phyloP scores from a whole-genome alignment of 768 basidiomycete species.

The Phlebiopsis flavidoalba region DNA sequence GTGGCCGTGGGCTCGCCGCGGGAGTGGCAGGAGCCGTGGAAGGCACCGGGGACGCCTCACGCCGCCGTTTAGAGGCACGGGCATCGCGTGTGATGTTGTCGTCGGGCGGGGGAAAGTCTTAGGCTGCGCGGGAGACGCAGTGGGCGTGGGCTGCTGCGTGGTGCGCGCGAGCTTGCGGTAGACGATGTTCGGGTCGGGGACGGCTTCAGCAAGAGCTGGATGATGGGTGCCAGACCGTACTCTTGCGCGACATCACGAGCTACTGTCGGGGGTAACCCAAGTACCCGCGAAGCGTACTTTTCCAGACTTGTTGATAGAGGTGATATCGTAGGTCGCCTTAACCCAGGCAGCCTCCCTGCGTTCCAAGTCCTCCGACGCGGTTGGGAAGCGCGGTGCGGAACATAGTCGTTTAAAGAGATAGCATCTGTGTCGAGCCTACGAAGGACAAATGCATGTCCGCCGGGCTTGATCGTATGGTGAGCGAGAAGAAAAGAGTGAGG shows the following conservation, averaged over 20 bases:
- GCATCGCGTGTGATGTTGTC: constrained; percentile 31
- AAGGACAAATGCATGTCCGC: constrained; percentile 89
- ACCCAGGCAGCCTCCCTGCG: constrained; percentile 80
- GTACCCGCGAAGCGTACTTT: constrained; percentile 82
- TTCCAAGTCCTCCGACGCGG: constrained; percentile 71
- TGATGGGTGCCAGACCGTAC: constrained; percentile 59
- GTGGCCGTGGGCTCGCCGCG: constrained; percentile 24
- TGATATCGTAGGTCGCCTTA: constrained; percentile 68
- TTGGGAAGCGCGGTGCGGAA: constrained; percentile 92
- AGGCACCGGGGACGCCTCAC: constrained; percentile 47
- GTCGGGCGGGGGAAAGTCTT: constrained; percentile 27
- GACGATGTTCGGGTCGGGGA: constrained; percentile 69
- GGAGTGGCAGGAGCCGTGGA: constrained; percentile 9
- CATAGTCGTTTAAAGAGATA: constrained; percentile 91
- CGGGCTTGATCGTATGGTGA: constrained; percentile 39
- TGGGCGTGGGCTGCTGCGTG: constrained; percentile 25
- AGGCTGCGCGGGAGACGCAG: constrained; percentile 27
- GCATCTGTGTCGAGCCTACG: constrained; percentile 92
- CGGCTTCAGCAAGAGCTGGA: constrained; percentile 62
- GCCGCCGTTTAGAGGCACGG: constrained; percentile 58
- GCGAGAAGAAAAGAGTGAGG: not conserved
- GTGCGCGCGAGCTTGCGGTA: constrained; percentile 69
- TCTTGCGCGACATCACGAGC: constrained; percentile 64
- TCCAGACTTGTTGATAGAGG: constrained; percentile 59
- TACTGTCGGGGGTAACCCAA: constrained; percentile 67